Percentiles rank a stretch among this genome's conserved stretches.
These are phyloP conservation scores for Pleurotus cornucopiae DNA, from an alignment of 768 basidiomycete genomes.

Conservation along the genomic window DNA sequence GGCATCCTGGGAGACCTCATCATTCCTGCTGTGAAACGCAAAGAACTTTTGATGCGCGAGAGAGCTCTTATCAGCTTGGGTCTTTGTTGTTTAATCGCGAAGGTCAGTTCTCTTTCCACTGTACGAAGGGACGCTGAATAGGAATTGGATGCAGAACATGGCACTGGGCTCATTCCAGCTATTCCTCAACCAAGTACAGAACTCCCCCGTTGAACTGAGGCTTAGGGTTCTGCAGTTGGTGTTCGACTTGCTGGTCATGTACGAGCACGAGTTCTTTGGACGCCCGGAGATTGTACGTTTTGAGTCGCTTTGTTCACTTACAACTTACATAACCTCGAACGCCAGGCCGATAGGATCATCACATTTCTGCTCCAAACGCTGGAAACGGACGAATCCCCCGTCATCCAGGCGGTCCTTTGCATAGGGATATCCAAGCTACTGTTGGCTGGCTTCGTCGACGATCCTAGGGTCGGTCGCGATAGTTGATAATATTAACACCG, in stretches of 20 bases:
- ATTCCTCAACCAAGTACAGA: conserved; percentile 78
- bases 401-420: conserved; percentile 74
- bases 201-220: conserved; percentile 72
- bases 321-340: not conserved
- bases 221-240: conserved; percentile 78
- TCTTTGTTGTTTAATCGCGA: conserved; percentile 81
- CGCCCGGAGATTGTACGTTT: conserved; percentile 32
- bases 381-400: conserved; percentile 65
- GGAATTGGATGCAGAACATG: conserved; percentile 40
- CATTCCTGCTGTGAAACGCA: conserved; percentile 85
- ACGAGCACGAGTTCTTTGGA: conserved; percentile 75
- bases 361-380: conserved; percentile 45
- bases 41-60: conserved; percentile 77
- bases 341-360: conserved; percentile 36
- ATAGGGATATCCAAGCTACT: conserved; percentile 88
- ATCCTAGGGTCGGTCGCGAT: conserved; percentile 55
- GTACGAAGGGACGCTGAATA: not conserved
- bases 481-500: not conserved
- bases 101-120: conserved; percentile 31
- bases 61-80: conserved; percentile 79
- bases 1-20: conserved; percentile 83
- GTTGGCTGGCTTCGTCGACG: conserved; percentile 77
- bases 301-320: not conserved
- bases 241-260: conserved; percentile 88
- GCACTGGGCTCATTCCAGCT: conserved; percentile 71